Percentiles rank a stretch among this genome's conserved stretches.
Evolutionary conservation across 768 basidiomycete species (phyloP).

Genomic region (Amanita jacksonii): DNA sequence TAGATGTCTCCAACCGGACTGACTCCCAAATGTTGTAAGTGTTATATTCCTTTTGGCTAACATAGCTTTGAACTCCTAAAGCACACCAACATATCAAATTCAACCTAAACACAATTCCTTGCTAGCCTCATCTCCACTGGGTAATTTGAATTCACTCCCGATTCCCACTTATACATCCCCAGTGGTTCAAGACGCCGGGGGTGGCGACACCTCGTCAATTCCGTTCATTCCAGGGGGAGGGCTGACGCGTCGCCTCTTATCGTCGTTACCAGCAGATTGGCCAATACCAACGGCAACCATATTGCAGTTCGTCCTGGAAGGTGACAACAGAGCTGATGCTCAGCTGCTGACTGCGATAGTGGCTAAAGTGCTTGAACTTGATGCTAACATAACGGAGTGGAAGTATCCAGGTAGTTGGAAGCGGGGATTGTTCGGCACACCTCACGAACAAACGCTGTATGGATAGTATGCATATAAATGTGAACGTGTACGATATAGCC

Average conservation of each 20-base stretch:
- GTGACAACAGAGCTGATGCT: conserved; percentile 74
- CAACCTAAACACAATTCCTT: conserved; percentile 32
- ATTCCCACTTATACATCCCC: conserved; percentile 49
- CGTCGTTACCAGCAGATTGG: conserved; percentile 42
- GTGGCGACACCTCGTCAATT: conserved; percentile 20
- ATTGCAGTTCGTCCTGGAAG: conserved; percentile 72
- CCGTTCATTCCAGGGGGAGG: conserved; percentile 81
- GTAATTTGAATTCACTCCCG: conserved; percentile 33
- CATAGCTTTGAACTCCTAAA: conserved; percentile 16
- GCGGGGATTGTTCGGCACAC: conserved; percentile 59
- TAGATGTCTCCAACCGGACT: conserved; percentile 65
- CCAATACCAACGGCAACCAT: conserved; percentile 47
- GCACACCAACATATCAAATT: conserved; percentile 59
- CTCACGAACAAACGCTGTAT: conserved; percentile 65
- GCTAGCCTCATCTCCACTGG: conserved; percentile 34
- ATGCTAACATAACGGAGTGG: conserved; percentile 34
- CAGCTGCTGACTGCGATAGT: conserved; percentile 46
- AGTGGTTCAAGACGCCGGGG: conserved; percentile 22
- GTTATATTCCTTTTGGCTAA: neutral
- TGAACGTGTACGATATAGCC: conserved; percentile 7
- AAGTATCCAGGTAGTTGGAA: conserved; percentile 61
- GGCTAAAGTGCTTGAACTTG: conserved; percentile 35
- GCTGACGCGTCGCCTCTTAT: conserved; percentile 55
- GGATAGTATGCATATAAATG: conserved; percentile 35
- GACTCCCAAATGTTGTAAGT: conserved; percentile 73